Percentiles rank a stretch among this genome's conserved stretches.
Evolutionary conservation across 805 yeast genomes (phyloP).

Genomic region (Pichia occidentalis): DNA sequence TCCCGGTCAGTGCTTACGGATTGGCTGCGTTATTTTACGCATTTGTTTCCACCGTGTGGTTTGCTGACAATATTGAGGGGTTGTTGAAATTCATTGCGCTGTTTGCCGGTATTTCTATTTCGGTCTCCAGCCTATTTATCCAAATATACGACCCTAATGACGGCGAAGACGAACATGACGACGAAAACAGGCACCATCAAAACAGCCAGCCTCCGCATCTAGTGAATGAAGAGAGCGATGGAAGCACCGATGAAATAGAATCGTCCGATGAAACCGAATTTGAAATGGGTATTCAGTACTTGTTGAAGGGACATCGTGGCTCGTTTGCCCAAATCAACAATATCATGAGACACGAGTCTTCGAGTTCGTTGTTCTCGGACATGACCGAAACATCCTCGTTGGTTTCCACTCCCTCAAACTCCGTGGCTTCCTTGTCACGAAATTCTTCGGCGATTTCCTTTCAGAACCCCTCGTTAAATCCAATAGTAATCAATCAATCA

Average conservation of each 20-base stretch:
- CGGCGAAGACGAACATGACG: conserved; percentile 8
- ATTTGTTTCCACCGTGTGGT: conserved; percentile 46
- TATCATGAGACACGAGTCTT: conserved; percentile 20
- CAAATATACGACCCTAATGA: conserved; percentile 28
- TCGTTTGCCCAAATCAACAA: conserved; percentile 30
- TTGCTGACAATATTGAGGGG: conserved; percentile 45
- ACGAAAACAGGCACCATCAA: background rate
- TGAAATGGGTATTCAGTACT: conserved; percentile 22
- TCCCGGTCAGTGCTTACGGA: conserved; percentile 65
- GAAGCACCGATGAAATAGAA: conserved; percentile 1
- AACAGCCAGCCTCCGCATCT: too few relatives aligned
- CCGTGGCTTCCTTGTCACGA: conserved; percentile 13
- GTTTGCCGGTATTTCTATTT: conserved; percentile 42
- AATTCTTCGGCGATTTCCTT: too few relatives aligned
- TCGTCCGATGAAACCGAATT: conserved; percentile 12
- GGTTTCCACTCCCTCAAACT: conserved; percentile 17
- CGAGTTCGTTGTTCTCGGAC: conserved; percentile 27
- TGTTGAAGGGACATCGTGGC: conserved; percentile 31
- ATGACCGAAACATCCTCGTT: conserved; percentile 24
- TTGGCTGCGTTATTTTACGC: conserved; percentile 64
- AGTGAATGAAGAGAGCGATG: background rate
- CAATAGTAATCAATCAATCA: conserved; percentile 16
- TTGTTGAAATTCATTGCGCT: conserved; percentile 50
- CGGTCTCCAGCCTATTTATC: conserved; percentile 41
- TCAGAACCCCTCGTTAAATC: conserved; percentile 13